Base-by-base conservation (phyloP, 176 grass and related monocot genomes). In the Pharus latifolius region DNA sequence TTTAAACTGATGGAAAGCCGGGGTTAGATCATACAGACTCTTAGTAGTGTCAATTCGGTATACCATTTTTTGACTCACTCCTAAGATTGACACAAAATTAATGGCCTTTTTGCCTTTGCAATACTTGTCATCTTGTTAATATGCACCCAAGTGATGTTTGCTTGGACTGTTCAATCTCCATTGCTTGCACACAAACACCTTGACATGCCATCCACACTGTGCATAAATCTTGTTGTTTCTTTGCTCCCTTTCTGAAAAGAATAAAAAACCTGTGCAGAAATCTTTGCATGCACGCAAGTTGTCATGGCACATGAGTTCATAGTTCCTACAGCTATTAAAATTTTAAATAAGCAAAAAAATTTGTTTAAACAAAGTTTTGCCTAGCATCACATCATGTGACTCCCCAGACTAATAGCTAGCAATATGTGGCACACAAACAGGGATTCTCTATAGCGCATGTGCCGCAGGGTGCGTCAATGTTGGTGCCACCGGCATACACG, bases 401-500 rank as follows among this genome's bases (percentile, higher is more conserved):
- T 28, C 28, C 56, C 26, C 43, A 45, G 26, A 56, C 54, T 25
- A 69, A 49, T 77, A 44, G 71, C 70, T 60, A 69, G 49, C 54
- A n/a, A 1, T 22, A 37, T 53, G 6, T 74, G 22, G 49, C 10
- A 19, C 32, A 24, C 10, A 35, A 24, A 17, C 83, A 86, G 83
- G 77, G 71, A 26, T 81, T 86, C 83, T 78, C 73, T 10, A 41
- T 48, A 45, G 57, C 48, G 69, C 83, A 86, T 77, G 83, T 81
- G 78, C 78, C 49, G 42, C 60, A 42, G 11, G 56, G 55, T 19
- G 72, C 81, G 18, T 75, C 83, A 48, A 40, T 65, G 83, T 6
- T 76, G 71, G 77, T 77, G 58, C 78, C 83, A 86, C 78, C 78
- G 78, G 50, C 78, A 64, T 77, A 81, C 78, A 70, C 83, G 78